Base-by-base conservation (phyloP, 2,329 filamentous ascomycete genomes). In the Biscogniauxia sp. region DNA sequence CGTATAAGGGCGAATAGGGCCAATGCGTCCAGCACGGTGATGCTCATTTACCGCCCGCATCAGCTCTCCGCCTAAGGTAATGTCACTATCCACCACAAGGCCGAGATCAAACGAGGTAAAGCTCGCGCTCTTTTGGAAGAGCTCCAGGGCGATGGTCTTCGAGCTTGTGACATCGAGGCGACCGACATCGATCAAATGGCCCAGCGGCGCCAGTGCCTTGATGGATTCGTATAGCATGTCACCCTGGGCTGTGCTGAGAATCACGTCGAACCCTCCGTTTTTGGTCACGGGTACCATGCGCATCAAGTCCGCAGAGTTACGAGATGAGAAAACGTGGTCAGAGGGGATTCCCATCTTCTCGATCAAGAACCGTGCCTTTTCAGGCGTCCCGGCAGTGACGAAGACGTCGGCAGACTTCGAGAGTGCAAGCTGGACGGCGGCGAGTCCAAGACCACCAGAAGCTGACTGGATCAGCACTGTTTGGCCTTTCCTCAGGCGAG, bases 381-480 rank as follows among this genome's bases (percentile, higher is more conserved):
- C n/a, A n/a, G n/a, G n/a, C n/a, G n/a, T n/a, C n/a, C n/a, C n/a
- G n/a, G n/a, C n/a, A n/a, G n/a, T n/a, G n/a, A n/a, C n/a, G 4
- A 25, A 32, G n/a, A 37, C 58, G 32, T 64, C 59, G 3, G 57
- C 54, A 8, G 60, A 15, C 56, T 53, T 15, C 37, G 56, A 11
- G 66, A n/a, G n/a, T n/a, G n/a, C 62, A 9, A 69, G 60, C 23
- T 53, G 56, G 49, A 70, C 67, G 2, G 66, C 61, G 6, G 68
- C 67, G 9, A 68, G 53, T 1, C 71, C 71, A 1, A 72, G 53
- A 23, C 61, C 66, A 4, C 58, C 63, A 3, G 68, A 56, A 3
- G 57, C 70, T 0, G 69, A 67, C 51, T 72, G 70, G 5, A 73
- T 67, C 1, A 73, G 57, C 2, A 72, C 63, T 13, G 50, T 63